phyloP scores from a whole-genome alignment of 768 basidiomycete genomes.

The Hysterangium stoloniferum region DNA sequence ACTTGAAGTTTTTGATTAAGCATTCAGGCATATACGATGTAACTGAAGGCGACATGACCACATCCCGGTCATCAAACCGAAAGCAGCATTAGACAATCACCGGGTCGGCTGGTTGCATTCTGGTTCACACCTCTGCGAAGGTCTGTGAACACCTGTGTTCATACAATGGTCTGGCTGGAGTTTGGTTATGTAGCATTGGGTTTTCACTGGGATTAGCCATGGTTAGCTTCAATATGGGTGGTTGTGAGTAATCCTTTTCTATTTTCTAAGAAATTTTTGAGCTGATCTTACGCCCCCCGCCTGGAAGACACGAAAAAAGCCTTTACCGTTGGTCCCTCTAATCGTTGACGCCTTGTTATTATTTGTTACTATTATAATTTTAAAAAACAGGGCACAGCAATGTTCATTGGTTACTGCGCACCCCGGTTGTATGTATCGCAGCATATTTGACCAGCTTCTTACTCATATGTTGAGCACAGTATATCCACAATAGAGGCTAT shows the following conservation, averaged over 20 bases:
- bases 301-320: constrained; percentile 11
- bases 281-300: neutral
- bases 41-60: constrained; percentile 18
- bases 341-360: neutral
- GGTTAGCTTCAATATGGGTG: constrained; percentile 19
- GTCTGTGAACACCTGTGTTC: constrained; percentile 21
- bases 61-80: constrained; percentile 25
- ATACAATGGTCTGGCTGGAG: constrained; percentile 6
- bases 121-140: constrained; percentile 23
- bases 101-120: constrained; percentile 24
- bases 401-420: constrained; percentile 9
- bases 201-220: constrained; percentile 16
- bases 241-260: constrained; percentile 18
- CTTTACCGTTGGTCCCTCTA: neutral
- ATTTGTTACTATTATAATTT: neutral
- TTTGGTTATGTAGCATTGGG: constrained; percentile 14
- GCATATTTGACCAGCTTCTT: neutral
- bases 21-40: neutral
- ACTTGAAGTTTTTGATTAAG: neutral
- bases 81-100: constrained; percentile 17
- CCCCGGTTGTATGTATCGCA: constrained; percentile 5
- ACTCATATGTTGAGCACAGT: constrained; percentile 8
- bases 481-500: constrained; percentile 21
- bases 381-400: neutral
- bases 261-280: neutral